These are phyloP conservation scores for Globisporangium cystogenes DNA, from an alignment of 352 stramenopile species.

Conservation along the genomic window DNA sequence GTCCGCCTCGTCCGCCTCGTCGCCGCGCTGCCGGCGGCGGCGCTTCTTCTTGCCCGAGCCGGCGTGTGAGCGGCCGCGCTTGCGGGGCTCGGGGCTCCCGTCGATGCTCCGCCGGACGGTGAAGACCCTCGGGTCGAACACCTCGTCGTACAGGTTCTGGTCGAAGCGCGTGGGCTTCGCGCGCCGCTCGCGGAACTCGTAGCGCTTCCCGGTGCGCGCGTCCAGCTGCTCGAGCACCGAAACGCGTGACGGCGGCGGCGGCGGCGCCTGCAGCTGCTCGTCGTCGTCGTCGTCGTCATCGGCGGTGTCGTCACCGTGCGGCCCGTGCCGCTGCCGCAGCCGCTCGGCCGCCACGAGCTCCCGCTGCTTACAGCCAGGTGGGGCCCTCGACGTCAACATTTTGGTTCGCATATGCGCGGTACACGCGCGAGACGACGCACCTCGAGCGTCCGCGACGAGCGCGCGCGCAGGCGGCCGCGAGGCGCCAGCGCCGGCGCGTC, in stretches of 20 bases:
- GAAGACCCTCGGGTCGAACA: conserved; percentile 36
- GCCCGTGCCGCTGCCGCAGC: conserved; percentile 11
- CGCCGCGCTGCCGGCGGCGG: conserved; percentile 1
- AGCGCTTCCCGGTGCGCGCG: conserved; percentile 16
- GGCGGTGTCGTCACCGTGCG: conserved; percentile 4
- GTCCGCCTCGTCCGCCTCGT: conserved; percentile 10
- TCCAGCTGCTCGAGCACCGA: conserved; percentile 10
- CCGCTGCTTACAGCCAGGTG: too few species aligned
- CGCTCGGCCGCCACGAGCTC: conserved; percentile 17
- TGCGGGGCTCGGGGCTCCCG: conserved; percentile 6
- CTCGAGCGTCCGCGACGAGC: conserved; percentile 14
- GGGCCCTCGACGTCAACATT: too few species aligned
- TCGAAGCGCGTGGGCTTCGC: conserved; percentile 59
- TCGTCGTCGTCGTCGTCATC: conserved; percentile 14
- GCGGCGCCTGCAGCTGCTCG: background rate
- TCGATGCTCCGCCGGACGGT: conserved; percentile 1
- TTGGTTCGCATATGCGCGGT: too few species aligned
- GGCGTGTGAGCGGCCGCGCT: background rate
- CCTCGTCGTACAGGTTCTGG: conserved; percentile 60
- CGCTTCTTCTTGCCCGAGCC: conserved; percentile 7
- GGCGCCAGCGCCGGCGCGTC: conserved; percentile 5
- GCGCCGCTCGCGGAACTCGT: conserved; percentile 48
- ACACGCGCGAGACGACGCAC: too few species aligned
- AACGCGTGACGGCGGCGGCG: too few species aligned
- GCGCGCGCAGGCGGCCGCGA: conserved; percentile 15